phyloP scores from a whole-genome alignment of 331 rosid genomes.

The Saraca asoca region DNA sequence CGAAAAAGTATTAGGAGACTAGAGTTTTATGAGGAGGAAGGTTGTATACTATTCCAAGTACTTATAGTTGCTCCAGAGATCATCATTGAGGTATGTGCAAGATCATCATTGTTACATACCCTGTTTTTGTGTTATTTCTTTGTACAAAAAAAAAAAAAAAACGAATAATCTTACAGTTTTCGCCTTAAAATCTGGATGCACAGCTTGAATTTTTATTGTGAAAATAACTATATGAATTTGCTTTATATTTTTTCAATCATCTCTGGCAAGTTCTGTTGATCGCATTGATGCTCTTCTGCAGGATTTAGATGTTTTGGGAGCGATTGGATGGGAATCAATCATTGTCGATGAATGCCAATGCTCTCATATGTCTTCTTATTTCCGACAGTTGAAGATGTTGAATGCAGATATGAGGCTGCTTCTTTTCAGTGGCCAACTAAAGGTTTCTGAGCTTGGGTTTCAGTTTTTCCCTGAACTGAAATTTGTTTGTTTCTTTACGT shows the following conservation, averaged over 20 bases:
- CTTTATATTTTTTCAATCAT: not conserved
- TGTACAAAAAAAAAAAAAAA: not conserved
- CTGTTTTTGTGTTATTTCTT: not conserved
- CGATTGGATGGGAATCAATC: slow-evolving; percentile 59
- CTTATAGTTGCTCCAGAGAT: slow-evolving; percentile 56
- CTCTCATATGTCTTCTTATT: slow-evolving; percentile 41
- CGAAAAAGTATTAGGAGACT: slow-evolving; percentile 50
- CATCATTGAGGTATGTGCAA: slow-evolving; percentile 54
- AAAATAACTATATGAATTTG: not conserved
- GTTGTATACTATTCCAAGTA: slow-evolving; percentile 48
- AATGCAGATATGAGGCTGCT: slow-evolving; percentile 55
- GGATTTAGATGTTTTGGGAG: slow-evolving; percentile 54
- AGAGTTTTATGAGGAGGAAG: slow-evolving; percentile 52
- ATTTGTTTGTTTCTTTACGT: slow-evolving; percentile 1
- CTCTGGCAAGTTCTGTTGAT: not conserved
- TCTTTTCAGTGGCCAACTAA: slow-evolving; percentile 46
- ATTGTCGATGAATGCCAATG: slow-evolving; percentile 63
- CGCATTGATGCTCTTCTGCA: slow-evolving; percentile 33
- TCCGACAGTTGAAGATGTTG: slow-evolving; percentile 47
- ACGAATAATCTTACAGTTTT: not conserved
- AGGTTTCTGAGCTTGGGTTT: slow-evolving; percentile 48
- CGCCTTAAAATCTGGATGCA: not conserved
- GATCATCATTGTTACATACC: slow-evolving; percentile 25
- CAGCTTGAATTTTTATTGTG: not conserved
- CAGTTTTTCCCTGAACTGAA: slow-evolving; percentile 16